Evolutionary conservation across 208 protist genomes (phyloP).

Genomic region (Jaenimonas drosophilae): DNA sequence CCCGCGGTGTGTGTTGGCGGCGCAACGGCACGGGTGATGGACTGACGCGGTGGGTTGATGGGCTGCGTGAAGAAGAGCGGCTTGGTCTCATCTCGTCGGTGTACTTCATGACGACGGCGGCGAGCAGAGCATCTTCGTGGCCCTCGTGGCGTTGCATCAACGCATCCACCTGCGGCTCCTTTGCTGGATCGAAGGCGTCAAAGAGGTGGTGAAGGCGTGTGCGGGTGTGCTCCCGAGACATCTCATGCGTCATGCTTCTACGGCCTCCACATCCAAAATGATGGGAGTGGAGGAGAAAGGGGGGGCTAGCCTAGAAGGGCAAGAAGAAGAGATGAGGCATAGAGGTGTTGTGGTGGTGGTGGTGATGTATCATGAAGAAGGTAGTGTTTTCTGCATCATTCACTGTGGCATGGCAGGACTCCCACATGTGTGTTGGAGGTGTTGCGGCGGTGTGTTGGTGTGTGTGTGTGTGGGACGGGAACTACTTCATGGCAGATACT

Average conservation of each 20-base stretch:
- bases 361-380: neutral
- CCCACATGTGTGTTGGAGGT: neutral
- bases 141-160: conserved; percentile 12
- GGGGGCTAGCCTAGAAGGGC: no score
- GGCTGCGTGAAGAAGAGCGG: neutral
- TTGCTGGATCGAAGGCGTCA: conserved; percentile 19
- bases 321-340: no score
- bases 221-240: no score
- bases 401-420: neutral
- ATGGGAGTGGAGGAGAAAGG: no score
- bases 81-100: no score
- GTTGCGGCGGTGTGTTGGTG: neutral
- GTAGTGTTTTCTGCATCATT: neutral
- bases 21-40: neutral
- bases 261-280: no score
- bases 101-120: conserved; percentile 18
- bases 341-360: no score
- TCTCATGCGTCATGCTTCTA: no score
- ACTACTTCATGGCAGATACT: neutral
- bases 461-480: neutral
- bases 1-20: neutral
- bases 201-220: no score
- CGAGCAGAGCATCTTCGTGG: conserved; percentile 17
- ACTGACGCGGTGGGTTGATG: neutral
- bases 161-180: conserved; percentile 9